Conservation (phyloP, 805 yeast species). For the Spathaspora gorwiae region DNA sequence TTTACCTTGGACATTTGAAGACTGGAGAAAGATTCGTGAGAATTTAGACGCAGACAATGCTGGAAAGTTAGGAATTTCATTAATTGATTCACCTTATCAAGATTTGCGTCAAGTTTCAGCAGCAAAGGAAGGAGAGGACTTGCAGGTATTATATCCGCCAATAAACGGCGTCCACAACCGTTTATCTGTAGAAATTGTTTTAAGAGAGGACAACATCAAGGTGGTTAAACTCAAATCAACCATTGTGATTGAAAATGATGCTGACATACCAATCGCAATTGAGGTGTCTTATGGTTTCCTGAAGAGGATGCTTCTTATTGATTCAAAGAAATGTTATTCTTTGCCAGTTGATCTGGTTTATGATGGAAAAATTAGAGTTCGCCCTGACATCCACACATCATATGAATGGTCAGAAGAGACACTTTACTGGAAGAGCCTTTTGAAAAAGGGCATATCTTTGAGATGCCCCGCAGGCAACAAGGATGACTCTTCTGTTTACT, state of each 20-base stretch:
- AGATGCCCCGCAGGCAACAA: slow-evolving; percentile 49
- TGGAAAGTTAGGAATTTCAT: slow-evolving; percentile 58
- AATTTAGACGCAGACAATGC: slow-evolving; percentile 62
- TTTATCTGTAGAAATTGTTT: slow-evolving; percentile 62
- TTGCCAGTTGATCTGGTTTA: slow-evolving; percentile 72
- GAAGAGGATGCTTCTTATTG: slow-evolving; percentile 33
- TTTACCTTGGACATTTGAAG: slow-evolving; percentile 88
- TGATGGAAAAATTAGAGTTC: slow-evolving; percentile 50
- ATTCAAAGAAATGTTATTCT: slow-evolving; percentile 56
- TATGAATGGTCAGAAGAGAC: slow-evolving; percentile 66
- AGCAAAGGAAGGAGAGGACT: slow-evolving; percentile 77
- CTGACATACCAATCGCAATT: slow-evolving; percentile 55
- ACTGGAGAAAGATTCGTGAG: slow-evolving; percentile 86
- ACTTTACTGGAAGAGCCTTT: slow-evolving; percentile 62
- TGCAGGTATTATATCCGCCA: slow-evolving; percentile 64
- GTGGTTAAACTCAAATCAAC: slow-evolving; percentile 76
- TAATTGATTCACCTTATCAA: slow-evolving; percentile 54
- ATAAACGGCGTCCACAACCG: slow-evolving; percentile 64
- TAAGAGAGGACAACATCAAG: slow-evolving; percentile 77
- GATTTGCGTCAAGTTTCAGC: slow-evolving; percentile 57
- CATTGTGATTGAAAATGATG: slow-evolving; percentile 56
- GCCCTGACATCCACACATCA: slow-evolving; percentile 54
- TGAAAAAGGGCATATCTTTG: slow-evolving; percentile 47
- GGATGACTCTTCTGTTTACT: slow-evolving; percentile 46
- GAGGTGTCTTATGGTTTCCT: slow-evolving; percentile 30